Base-by-base conservation (phyloP, 2,329 filamentous ascomycete genomes). In the Trichoderma cornu-damae region DNA sequence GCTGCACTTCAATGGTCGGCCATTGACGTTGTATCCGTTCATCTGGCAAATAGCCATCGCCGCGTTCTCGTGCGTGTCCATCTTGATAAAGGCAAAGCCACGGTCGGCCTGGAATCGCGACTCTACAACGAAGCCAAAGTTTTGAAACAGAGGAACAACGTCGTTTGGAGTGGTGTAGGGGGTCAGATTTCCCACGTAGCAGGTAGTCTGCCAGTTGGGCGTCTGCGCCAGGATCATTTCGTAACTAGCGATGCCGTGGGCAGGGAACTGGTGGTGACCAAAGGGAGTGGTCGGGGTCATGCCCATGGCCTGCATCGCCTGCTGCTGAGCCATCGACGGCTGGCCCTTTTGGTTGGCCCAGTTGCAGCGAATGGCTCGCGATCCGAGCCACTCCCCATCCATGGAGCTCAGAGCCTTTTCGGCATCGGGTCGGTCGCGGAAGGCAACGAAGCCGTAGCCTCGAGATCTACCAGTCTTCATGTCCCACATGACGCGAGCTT, bases 331-430 rank as follows among this genome's bases (percentile, higher is more conserved):
- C 73, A 97, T 96, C 2, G 94, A 97, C 57, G 94, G 94, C 70
- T 99, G 94, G n/a, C 94, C 94, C 80, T 99, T 99, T 71, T 99
- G 94, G 78, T 99, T 99, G 60, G 94, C 94, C 94, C 94, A 99
- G 80, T 99, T 99, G 83, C 93, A 97, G 66, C 94, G 92, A 70
- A 99, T 99, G 38, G 94, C 94, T 63, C 94, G 89, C 67, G 94
- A 97, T 55, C 94, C 94, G 51, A 99, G 86, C 94, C 94, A 99
- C 77, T 99, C 94, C 61, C 94, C 94, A 69, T 99, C 94, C 94
- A 99, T 99, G 61, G 91, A 91, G 76, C 88, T 96, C 68, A 99
- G 75, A 1, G 94, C 93, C 76, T 96, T 96, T 73, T 99, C 94
- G 26, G 94, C 94, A 68, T 99, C 94, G 34, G 83, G 78, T 62